Conservation (phyloP, 192 early-diverging fungal genomes). For the Coemansia guatemalensis region DNA sequence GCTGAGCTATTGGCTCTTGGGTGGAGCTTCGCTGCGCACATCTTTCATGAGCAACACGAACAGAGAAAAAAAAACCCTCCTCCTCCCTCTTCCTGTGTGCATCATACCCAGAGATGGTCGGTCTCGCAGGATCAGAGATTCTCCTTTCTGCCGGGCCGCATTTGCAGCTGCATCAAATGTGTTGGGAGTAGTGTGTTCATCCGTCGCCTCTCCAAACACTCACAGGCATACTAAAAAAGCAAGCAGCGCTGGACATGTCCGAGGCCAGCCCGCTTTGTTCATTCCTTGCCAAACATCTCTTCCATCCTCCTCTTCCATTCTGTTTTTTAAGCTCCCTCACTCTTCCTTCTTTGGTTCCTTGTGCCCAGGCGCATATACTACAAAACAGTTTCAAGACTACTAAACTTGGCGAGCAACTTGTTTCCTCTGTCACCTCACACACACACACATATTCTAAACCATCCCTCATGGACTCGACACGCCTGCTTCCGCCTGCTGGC, state of each 20-base stretch:
- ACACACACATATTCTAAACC: no score
- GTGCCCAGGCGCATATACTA: no score
- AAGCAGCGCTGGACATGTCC: not conserved
- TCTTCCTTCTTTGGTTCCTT: no score
- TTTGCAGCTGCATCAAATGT: not conserved
- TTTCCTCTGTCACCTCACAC: no score
- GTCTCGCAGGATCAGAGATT: conserved; percentile 15
- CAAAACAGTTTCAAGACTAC: no score
- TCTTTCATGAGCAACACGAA: not conserved
- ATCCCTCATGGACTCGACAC: conserved; percentile 7
- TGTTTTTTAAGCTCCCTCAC: no score
- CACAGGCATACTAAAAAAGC: not conserved
- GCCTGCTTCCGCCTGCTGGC: not conserved
- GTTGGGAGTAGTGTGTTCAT: conserved; percentile 11
- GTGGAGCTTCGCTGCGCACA: no score
- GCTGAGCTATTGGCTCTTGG: no score
- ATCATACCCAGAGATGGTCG: conserved; percentile 7
- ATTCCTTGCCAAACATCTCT: no score
- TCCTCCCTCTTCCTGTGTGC: not conserved
- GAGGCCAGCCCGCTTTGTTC: no score
- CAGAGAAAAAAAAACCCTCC: not conserved
- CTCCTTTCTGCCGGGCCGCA: conserved; percentile 16
- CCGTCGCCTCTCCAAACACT: not conserved
- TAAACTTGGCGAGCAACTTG: no score
- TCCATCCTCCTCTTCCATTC: no score